These are phyloP conservation scores for Boechera retrofracta DNA, from an alignment of 345 rosid genomes.

Conservation along the genomic window DNA sequence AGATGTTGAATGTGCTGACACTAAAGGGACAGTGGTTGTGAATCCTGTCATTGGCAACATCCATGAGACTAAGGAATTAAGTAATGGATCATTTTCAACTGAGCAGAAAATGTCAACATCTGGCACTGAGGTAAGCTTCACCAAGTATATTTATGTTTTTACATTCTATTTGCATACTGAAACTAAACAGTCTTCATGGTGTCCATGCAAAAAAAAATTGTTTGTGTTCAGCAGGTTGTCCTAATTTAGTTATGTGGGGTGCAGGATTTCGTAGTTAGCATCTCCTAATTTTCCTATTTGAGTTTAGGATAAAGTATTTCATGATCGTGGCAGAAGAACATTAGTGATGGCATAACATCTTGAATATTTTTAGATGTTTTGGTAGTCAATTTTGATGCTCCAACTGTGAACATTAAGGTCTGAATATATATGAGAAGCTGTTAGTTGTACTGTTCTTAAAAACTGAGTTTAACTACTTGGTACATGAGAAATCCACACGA, in stretches of 20 bases:
- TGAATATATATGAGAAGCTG: slow-evolving; percentile 6
- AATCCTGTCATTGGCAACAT: slow-evolving; percentile 13
- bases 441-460: slow-evolving; percentile 14
- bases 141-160: background rate
- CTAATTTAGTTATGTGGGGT: background rate
- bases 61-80: slow-evolving; percentile 32
- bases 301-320: slow-evolving; percentile 13
- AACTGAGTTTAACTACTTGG: slow-evolving; percentile 1
- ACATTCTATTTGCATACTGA: background rate
- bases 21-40: slow-evolving; percentile 24
- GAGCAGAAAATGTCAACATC: slow-evolving; percentile 22
- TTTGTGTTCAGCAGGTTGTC: slow-evolving; percentile 24
- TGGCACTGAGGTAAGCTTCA: slow-evolving; percentile 35
- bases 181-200: background rate
- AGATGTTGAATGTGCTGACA: slow-evolving; percentile 25
- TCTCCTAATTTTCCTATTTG: background rate
- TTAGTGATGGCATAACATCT: slow-evolving; percentile 3
- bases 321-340: slow-evolving; percentile 3
- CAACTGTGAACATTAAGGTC: slow-evolving; percentile 6
- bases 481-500: background rate
- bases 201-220: background rate
- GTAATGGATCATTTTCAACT: slow-evolving; percentile 35
- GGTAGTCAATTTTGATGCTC: background rate
- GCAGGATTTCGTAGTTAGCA: background rate
- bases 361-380: slow-evolving; percentile 8